A percentile compares a stretch with the other conserved stretches of the same genome.
phyloP scores from a whole-genome alignment of 768 basidiomycete genomes.

The Pleurotus giganteus region DNA sequence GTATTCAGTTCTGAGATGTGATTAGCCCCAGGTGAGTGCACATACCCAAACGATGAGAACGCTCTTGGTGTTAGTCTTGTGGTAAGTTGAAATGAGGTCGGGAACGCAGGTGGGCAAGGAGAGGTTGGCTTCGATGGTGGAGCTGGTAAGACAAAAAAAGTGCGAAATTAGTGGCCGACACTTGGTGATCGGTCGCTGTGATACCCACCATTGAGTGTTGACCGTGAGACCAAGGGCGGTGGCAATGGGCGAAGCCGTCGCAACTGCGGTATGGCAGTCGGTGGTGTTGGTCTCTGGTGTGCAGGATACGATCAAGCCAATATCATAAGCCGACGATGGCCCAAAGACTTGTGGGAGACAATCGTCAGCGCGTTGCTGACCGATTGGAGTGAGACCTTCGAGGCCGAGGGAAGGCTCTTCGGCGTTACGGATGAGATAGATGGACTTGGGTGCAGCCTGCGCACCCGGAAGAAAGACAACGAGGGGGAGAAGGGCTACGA shows the following conservation, averaged over 20 bases:
- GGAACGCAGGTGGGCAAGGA: slow-evolving; percentile 23
- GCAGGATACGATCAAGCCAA: slow-evolving; percentile 22
- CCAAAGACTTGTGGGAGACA: slow-evolving; percentile 21
- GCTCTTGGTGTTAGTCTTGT: slow-evolving; percentile 19
- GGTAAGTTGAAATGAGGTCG: slow-evolving; percentile 19
- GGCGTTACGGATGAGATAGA: slow-evolving; percentile 23
- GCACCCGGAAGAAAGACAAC: slow-evolving; percentile 5
- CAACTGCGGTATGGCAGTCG: slow-evolving; percentile 18
- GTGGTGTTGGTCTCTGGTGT: slow-evolving; percentile 20
- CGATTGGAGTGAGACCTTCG: slow-evolving; percentile 20
- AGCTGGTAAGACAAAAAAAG: not conserved
- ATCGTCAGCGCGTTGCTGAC: slow-evolving; percentile 17
- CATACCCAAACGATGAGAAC: slow-evolving; percentile 23
- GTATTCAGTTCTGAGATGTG: not conserved
- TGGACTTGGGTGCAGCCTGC: slow-evolving; percentile 17
- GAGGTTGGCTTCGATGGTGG: slow-evolving; percentile 20
- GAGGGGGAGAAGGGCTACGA: slow-evolving; percentile 2
- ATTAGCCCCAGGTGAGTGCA: not conserved
- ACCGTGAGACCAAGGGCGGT: slow-evolving; percentile 18
- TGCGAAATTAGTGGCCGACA: not conserved
- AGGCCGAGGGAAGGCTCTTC: slow-evolving; percentile 20
- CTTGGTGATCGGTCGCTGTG: too few relatives aligned
- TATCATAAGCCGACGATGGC: slow-evolving; percentile 12
- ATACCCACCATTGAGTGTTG: slow-evolving; percentile 19
- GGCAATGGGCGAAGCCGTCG: slow-evolving; percentile 20